Base-by-base conservation (phyloP, 192 early-diverging fungal species). In the Spinellus fusiger region DNA sequence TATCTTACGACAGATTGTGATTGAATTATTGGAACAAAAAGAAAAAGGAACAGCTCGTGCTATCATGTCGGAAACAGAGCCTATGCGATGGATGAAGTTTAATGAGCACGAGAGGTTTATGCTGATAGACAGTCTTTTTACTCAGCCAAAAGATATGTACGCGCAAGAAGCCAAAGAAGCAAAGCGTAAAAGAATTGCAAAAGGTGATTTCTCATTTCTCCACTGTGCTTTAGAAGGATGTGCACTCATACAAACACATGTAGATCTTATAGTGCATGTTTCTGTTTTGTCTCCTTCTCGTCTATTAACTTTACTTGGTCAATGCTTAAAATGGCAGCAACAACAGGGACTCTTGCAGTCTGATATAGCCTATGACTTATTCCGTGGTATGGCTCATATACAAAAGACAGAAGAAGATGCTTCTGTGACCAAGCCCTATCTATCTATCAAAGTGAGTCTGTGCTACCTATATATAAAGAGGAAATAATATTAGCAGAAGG, bases 321-420 rank as follows among this genome's bases (percentile, higher is more conserved):
- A 99, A 65, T 73, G 91, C 0, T 61, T 96, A 10, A 93, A 94
- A 71, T 96, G 90, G 84, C 95, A 98, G 67, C 74, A 86, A 38
- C 65, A 67, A 34, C 89, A 95, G 63, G 91, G 90, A 2, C 65
- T 89, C 20, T 61, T 95, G 10, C 76, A 85, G 2, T 80, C 84
- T 1, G 87, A 89, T 56, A 73, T 80, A 0, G 73, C 81, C 0
- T 89, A 80, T 68, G 93, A 97, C 74, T 71, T 98, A 29, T 96
- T 97, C 63, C 64, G 84, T 23, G 93, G 91, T 0, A 73, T 73
- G 0, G 76, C 83, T 0, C 82, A 84, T 7, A 63, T 80, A 3
- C 77, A 86, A 5, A 78, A 80, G 50, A 73, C 78, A 8, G 82
- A 85, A 61, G 89, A 89, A 26, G 96, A 98, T 66, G 76, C 74